These are phyloP conservation scores for Colletotrichum theobromicola DNA, from an alignment of 2,329 filamentous ascomycete species.

Conservation along the genomic window DNA sequence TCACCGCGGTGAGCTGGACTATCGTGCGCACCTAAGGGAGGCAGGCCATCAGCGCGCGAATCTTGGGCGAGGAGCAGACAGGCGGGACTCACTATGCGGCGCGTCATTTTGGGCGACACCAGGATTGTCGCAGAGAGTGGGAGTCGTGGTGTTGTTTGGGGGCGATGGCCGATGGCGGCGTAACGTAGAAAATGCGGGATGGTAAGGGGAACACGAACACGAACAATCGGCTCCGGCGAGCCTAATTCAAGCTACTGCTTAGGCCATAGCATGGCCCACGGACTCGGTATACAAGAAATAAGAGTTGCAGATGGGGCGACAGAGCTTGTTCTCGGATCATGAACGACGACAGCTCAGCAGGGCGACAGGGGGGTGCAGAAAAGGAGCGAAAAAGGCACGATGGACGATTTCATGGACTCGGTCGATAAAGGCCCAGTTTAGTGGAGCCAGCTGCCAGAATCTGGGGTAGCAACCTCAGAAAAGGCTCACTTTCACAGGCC, in stretches of 20 bases:
- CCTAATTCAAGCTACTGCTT: slow-evolving; percentile 12
- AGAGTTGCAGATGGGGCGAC: neutral
- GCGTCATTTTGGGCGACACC: slow-evolving; percentile 23
- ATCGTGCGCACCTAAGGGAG: slow-evolving; percentile 65
- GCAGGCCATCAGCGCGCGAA: neutral
- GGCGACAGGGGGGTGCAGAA: slow-evolving; percentile 5
- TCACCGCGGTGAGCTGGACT: slow-evolving; percentile 74
- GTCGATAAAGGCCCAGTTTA: slow-evolving; percentile 2
- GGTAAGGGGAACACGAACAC: neutral
- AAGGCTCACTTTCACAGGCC: neutral
- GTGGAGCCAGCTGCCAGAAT: slow-evolving; percentile 13
- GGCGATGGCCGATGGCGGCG: neutral
- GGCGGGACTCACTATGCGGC: slow-evolving; percentile 24
- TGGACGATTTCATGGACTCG: neutral
- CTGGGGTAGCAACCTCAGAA: slow-evolving; percentile 16
- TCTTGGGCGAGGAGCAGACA: neutral
- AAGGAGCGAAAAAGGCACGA: slow-evolving; percentile 10
- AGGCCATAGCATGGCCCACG: slow-evolving; percentile 20
- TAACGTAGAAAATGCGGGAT: neutral
- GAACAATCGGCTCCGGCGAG: slow-evolving; percentile 16
- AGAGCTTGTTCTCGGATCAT: slow-evolving; percentile 9
- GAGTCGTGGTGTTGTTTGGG: neutral
- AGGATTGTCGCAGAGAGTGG: neutral
- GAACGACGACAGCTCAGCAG: neutral
- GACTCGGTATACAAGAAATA: neutral